Evolutionary conservation across 169 alveolate species (phyloP).

Genomic region (Blepharisma undulans): DNA sequence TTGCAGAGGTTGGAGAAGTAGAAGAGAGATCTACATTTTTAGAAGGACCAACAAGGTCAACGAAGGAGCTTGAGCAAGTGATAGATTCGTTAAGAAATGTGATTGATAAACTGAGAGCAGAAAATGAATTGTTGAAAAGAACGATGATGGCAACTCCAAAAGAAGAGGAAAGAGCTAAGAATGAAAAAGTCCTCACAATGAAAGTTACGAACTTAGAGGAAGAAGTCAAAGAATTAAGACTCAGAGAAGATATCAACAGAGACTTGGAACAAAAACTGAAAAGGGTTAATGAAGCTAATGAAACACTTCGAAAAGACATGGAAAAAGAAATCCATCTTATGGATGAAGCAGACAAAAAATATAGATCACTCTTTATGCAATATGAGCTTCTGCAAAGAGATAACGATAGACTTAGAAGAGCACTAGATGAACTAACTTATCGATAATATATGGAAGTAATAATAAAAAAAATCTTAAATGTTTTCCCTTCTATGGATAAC

Average conservation of each 20-base stretch:
- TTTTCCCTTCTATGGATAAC: no score
- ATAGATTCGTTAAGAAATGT: neutral
- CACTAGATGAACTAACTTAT: neutral
- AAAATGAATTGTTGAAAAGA: neutral
- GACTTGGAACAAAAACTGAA: neutral
- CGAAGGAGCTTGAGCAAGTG: neutral
- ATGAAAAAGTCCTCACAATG: neutral
- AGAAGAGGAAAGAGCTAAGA: neutral
- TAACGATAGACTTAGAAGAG: neutral
- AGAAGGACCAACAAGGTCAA: neutral
- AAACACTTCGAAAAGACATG: neutral
- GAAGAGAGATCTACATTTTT: neutral
- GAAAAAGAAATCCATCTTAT: slow-evolving; percentile 7
- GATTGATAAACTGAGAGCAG: neutral
- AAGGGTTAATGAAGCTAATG: slow-evolving; percentile 1
- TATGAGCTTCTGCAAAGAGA: neutral
- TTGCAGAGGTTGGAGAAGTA: neutral
- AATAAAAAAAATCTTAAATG: no score
- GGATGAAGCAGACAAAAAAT: slow-evolving; percentile 2
- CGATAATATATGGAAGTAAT: neutral
- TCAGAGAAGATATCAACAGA: neutral
- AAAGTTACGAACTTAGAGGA: neutral
- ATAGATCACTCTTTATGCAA: neutral
- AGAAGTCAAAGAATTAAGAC: neutral
- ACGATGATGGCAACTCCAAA: neutral